Conservation (phyloP, 208 protist species). For the Acanthamoeba sp. region DNA sequence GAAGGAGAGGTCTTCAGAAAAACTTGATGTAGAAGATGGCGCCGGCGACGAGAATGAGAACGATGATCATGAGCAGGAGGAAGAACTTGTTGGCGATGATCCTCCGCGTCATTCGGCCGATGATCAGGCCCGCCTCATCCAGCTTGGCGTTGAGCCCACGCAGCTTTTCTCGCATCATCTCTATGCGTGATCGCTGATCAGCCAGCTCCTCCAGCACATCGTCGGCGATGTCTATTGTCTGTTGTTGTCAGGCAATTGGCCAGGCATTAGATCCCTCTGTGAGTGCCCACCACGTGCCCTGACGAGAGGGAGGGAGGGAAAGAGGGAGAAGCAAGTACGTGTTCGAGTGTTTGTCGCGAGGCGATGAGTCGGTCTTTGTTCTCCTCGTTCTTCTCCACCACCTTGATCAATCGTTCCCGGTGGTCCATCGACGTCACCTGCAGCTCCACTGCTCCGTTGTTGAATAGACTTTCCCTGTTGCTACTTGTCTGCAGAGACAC, state of each 20-base stretch:
- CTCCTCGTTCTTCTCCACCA: background rate
- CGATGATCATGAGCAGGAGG: slow-evolving; percentile 55
- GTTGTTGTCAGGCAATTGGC: background rate
- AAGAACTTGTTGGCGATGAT: slow-evolving; percentile 70
- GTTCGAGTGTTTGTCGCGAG: slow-evolving; percentile 28
- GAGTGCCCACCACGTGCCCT: background rate
- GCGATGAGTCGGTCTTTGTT: slow-evolving; percentile 58
- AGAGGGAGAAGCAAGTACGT: background rate
- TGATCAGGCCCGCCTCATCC: slow-evolving; percentile 28
- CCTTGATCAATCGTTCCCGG: slow-evolving; percentile 23
- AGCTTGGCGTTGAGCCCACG: slow-evolving; percentile 50
- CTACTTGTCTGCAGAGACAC: background rate
- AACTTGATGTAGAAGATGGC: slow-evolving; percentile 63
- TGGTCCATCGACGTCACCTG: slow-evolving; percentile 57
- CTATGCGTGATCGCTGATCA: slow-evolving; percentile 34
- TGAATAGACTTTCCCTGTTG: background rate
- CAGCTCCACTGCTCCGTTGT: slow-evolving; percentile 9
- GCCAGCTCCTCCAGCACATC: slow-evolving; percentile 13
- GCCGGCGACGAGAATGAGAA: slow-evolving; percentile 10
- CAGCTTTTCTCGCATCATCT: slow-evolving; percentile 60
- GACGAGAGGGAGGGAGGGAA: background rate
- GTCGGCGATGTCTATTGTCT: slow-evolving; percentile 34
- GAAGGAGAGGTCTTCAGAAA: slow-evolving; percentile 80
- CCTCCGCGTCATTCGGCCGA: slow-evolving; percentile 46
- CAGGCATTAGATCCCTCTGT: background rate